phyloP scores from a whole-genome alignment of 495 filamentous ascomycete genomes.

The Daldinia loculata region DNA sequence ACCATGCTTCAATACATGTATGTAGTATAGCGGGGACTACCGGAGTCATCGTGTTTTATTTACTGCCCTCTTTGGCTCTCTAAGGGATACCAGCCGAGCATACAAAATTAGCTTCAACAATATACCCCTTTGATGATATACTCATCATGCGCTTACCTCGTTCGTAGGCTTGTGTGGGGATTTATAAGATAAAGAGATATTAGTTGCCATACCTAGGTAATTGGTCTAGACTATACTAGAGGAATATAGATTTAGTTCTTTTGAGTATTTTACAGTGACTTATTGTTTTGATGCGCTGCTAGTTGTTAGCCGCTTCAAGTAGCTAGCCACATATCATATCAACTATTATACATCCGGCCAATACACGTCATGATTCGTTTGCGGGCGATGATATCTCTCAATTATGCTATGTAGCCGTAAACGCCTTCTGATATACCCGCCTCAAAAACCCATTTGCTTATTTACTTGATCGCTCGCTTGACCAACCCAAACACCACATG shows the following conservation, averaged over 20 bases:
- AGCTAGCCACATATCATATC: background rate
- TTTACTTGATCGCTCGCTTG: background rate
- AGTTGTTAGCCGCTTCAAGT: background rate
- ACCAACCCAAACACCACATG: slow-evolving; percentile 4
- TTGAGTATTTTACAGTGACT: background rate
- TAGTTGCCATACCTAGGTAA: background rate
- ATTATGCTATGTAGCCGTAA: slow-evolving; percentile 27
- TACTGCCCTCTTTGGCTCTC: background rate
- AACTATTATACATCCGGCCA: background rate
- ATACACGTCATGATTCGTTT: background rate
- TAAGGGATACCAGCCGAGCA: slow-evolving; percentile 7
- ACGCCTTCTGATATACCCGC: background rate
- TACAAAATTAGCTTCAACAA: slow-evolving; percentile 21
- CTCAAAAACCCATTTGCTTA: slow-evolving; percentile 13
- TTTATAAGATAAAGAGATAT: background rate
- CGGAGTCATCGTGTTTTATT: slow-evolving; percentile 19
- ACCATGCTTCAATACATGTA: slow-evolving; percentile 20
- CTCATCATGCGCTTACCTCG: background rate
- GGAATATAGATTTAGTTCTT: background rate
- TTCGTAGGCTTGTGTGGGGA: background rate
- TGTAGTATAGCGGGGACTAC: slow-evolving; percentile 28
- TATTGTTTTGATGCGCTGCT: background rate
- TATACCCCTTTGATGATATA: slow-evolving; percentile 12
- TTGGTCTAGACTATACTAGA: background rate
- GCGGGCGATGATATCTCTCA: slow-evolving; percentile 11